Evolutionary conservation across 768 basidiomycete species (phyloP).

Genomic region (Pisolithus orientalis): DNA sequence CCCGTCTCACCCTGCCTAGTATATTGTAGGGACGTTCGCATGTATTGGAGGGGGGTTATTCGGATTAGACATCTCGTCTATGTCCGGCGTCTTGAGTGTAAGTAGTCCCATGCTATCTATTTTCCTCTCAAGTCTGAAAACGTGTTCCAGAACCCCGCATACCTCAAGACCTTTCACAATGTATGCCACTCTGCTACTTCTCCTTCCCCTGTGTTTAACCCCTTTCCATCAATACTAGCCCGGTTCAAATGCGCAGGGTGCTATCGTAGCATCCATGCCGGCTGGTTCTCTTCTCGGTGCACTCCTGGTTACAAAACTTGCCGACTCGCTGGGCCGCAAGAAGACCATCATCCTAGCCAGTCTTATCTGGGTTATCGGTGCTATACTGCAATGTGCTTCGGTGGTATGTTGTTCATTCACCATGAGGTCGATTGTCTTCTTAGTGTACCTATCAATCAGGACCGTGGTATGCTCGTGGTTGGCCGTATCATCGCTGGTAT

Average conservation of each 20-base stretch:
- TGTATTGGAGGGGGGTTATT: slow-evolving; percentile 78
- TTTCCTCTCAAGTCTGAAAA: not conserved
- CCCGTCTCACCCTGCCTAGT: slow-evolving; percentile 34
- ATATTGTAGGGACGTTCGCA: slow-evolving; percentile 73
- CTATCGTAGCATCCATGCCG: slow-evolving; percentile 75
- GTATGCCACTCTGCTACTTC: slow-evolving; percentile 7
- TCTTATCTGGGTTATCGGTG: slow-evolving; percentile 67
- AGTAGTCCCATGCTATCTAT: slow-evolving; percentile 6
- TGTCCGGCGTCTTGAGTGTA: slow-evolving; percentile 68
- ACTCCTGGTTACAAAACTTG: slow-evolving; percentile 54
- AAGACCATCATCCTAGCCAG: slow-evolving; percentile 61
- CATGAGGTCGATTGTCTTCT: not conserved
- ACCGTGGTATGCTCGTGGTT: slow-evolving; percentile 70
- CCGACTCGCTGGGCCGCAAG: slow-evolving; percentile 61
- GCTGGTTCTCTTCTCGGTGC: slow-evolving; percentile 64
- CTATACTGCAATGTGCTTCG: slow-evolving; percentile 63
- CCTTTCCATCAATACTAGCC: slow-evolving; percentile 28
- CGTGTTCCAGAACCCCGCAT: slow-evolving; percentile 20
- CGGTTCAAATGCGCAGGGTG: slow-evolving; percentile 53
- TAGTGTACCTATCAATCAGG: slow-evolving; percentile 25
- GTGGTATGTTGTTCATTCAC: slow-evolving; percentile 23
- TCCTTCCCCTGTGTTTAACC: not conserved
- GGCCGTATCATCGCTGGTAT: slow-evolving; percentile 65
- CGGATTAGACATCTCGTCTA: slow-evolving; percentile 77
- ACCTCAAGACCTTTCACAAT: slow-evolving; percentile 18